Base-by-base conservation (phyloP, 2,329 filamentous ascomycete genomes). In the Fusarium sp. region DNA sequence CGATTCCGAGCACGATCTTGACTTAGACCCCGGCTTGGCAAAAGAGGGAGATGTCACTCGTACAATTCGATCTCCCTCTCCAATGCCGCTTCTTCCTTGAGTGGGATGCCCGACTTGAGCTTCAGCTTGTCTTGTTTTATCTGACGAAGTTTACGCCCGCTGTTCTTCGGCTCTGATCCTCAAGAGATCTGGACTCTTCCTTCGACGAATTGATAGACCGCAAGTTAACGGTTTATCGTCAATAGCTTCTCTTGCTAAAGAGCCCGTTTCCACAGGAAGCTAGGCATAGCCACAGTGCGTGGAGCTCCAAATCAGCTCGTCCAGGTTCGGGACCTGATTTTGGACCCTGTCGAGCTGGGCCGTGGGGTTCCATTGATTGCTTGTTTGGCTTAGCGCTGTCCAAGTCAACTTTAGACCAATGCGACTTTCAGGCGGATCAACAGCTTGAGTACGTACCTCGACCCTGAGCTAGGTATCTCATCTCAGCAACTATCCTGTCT, bases 311-410 rank as follows among this genome's bases (percentile, higher is more conserved):
- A 57, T 74, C 72, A 74, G 72, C 72, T 74, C 47, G 64, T 52
- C 72, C 65, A 62, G 72, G 71, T 64, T 68, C 56, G 58, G 58
- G 69, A 69, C 70, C 52, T 69, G 53, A 37, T 58, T 50, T 47
- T 53, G 62, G 64, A 67, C 72, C 72, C 71, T 74, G 71, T 74
- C 65, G 58, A 74, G 72, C 72, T 74, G 71, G 65, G 58, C 36
- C 50, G 42, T 41, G 41, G 33, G 49, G 60, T 46, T 57, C 67
- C 47, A 49, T 69, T 20, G 44, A 57, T 59, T 53, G 42, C 57
- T 56, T 60, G 38, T 56, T 64, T 60, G 18, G 70, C 45, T 55
- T 73, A 73, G 71, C 68, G 72, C 46, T 44, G 46, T 18, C 49
- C 51, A 44, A 40, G n/a, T 36, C 26, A 37, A 37, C 34, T 40